Base-by-base conservation (phyloP, 2,329 filamentous ascomycete genomes). In the Neophaeococcomyces aloes region DNA sequence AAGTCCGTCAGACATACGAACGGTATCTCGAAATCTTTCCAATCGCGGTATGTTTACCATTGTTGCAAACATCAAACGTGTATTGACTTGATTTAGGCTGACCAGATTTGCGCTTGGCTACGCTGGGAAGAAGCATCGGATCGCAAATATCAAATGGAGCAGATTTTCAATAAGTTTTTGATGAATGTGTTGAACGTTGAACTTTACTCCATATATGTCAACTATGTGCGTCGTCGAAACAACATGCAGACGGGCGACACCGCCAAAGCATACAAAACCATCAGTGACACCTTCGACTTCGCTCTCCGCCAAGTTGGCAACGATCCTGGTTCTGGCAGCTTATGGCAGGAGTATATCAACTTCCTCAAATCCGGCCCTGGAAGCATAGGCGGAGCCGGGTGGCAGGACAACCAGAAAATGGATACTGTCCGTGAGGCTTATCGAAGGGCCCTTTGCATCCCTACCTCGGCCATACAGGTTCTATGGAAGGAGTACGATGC, bases 381-480 rank as follows among this genome's bases (percentile, higher is more conserved):
- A 4, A 79, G 79, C 46, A 76, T 91, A 46, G 89, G 88, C 19
- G 91, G 89, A 33, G 81, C 74, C 46, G 81, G 78, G 46, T 98
- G 91, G 93, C 88, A 96, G 63, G 91, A 96, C 59, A 84, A 89
- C 65, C 91, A 96, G 60, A 98, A 98, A 71, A 94, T 94, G 83
- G 91, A 98, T 56, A 72, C 84, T 54, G 67, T 98, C 40, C 81
- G 91, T 47, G 94, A 93, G 61, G 84, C 86, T 1, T 98, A 95
- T 61, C 88, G 95, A 57, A 82, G 82, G 42, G 89, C 89, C 11
- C 85, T 95, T 46, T 81, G 78, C 52, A 78, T 95, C 30, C 93
- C 93, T 3, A 94, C 86, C 50, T 78, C 81, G 43, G 83, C 82
- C 25, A 78, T 94, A 38, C 85, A 89, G 57, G 76, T 75, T 41